Base-by-base conservation (phyloP, 768 basidiomycete genomes). In the Hydnomerulius pinastri region DNA sequence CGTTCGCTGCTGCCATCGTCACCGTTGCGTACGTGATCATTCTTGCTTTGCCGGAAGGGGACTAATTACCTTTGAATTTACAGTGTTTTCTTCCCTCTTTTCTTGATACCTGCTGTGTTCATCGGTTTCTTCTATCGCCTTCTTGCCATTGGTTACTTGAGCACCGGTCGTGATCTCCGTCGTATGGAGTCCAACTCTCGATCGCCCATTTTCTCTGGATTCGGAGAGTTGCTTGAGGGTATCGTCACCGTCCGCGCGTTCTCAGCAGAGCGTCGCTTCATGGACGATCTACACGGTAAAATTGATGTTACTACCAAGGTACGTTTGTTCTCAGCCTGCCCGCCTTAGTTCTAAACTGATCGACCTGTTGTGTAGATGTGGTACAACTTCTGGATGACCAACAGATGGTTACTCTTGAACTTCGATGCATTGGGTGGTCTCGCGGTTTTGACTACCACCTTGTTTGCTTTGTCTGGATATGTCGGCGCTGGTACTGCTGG, bases 191-290 rank as follows among this genome's bases (percentile, higher is more conserved):
- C 91, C 1, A 95, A 91, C 58, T 82, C 87, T 1, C 77, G 90
- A 11, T 90, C 87, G 0, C 89, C 92, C 0, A 91, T 92, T 53
- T 91, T 87, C 69, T 86, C 87, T 6, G 87, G 86, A 48, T 93
- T 92, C 55, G 81, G 82, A 11, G 91, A 92, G 61, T 69, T 94
- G 9, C 67, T 96, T 17, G 89, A 93, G 44, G 92, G 92, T 20
- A 90, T 95, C 38, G 89, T 93, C n/a, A 93, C 92, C 5, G 89
- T 96, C 35, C 81, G 94, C 49, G 94, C 94, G 0, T 98, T 96
- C 71, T 86, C 88, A 1, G 87, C 84, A 0, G 92, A 96, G 63
- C 71, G 72, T 33, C 73, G 81, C 4, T 96, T 98, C 76, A 71
- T 94, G 57, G 79, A 88, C 46, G 79, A 78, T 51, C 70, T 95